Percentiles rank a stretch among this genome's conserved stretches.
Evolutionary conservation across 1,284 basidiomycete genomes (phyloP).

Genomic region (Ganoderma lingzhi): DNA sequence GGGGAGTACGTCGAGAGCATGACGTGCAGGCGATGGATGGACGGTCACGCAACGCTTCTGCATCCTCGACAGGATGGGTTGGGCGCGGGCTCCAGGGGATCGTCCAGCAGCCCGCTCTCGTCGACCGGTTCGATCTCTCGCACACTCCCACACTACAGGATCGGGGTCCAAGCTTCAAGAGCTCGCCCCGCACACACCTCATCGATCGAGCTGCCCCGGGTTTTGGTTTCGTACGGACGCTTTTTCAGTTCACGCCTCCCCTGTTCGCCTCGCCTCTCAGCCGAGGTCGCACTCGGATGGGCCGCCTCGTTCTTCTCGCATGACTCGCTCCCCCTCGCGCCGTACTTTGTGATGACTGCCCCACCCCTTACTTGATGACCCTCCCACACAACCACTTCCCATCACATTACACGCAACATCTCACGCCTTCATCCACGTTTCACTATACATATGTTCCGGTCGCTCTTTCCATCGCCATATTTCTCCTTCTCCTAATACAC

Average conservation of each 20-base stretch:
- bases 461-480: slow-evolving; percentile 5
- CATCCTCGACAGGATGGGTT: slow-evolving; percentile 2
- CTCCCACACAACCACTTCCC: slow-evolving; percentile 19
- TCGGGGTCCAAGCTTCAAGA: slow-evolving; percentile 29
- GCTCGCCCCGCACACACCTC: slow-evolving; percentile 23
- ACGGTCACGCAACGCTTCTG: slow-evolving; percentile 13
- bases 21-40: slow-evolving; percentile 29
- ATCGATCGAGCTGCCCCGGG: slow-evolving; percentile 18
- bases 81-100: slow-evolving; percentile 14
- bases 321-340: slow-evolving; percentile 38
- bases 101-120: slow-evolving; percentile 22
- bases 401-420: slow-evolving; percentile 29
- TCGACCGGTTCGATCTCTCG: slow-evolving; percentile 30
- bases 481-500: slow-evolving; percentile 26
- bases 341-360: slow-evolving; percentile 41
- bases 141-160: slow-evolving; percentile 21
- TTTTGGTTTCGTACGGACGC: slow-evolving; percentile 67
- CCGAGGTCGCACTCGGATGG: slow-evolving; percentile 28
- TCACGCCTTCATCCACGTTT: slow-evolving; percentile 31
- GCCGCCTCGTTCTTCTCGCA: slow-evolving; percentile 40
- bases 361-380: slow-evolving; percentile 21
- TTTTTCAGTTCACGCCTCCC: slow-evolving; percentile 62
- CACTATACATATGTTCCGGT: slow-evolving; percentile 28
- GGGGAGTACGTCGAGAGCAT: slow-evolving; percentile 33
- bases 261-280: slow-evolving; percentile 29